Evolutionary conservation across 2,329 filamentous ascomycete species (phyloP), one percentile per base, ranked within the genome.

Genomic region (Tolypocladium tropicale): DNA sequence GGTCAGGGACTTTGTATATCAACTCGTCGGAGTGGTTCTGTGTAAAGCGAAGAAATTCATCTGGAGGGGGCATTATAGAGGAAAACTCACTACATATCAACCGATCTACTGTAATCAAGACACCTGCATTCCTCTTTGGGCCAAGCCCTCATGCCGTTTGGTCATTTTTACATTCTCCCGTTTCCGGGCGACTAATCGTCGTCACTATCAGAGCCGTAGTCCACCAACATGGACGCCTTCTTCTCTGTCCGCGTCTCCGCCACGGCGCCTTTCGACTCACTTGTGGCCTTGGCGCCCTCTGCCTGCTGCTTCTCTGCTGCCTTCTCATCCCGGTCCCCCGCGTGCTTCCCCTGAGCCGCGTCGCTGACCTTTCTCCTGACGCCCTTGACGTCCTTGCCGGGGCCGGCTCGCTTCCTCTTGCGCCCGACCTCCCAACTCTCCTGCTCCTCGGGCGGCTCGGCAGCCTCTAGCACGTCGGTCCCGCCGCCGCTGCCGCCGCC

Each of bases 141-240:
- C 25, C 16, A n/a, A 10, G 14, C 25, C 6, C n/a, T n/a, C n/a
- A n/a, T n/a, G n/a, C n/a, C 7, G 25, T 21, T 12, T 18, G 9
- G 28, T 12, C 28, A 49, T 21, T n/a, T n/a, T n/a, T 1, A 12
- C 16, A 10, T 33, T 21, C 23, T 56, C 36, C n/a, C 46, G 21
- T 49, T 53, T 23, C 18, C 21, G 16, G 30, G 23, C 51, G 25
- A 54, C 58, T 60, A 65, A 66, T 79, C 76, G 48, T 78, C 77
- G 21, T 75, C 64, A 39, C 62, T 62, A 36, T 68, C 81, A 1
- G 81, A 84, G 6, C 76, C 81, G 59, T 84, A 85, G 56, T 73
- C 75, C 14, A 83, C 81, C 41, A 84, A 64, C 0, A 73, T 74
- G 50, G 75, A 39, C 7, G 58, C 50, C 61, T 64, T 65, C 61